Evolutionary conservation across 2,329 filamentous ascomycete genomes (phyloP).

Genomic region (Talaromyces rugulosus): DNA sequence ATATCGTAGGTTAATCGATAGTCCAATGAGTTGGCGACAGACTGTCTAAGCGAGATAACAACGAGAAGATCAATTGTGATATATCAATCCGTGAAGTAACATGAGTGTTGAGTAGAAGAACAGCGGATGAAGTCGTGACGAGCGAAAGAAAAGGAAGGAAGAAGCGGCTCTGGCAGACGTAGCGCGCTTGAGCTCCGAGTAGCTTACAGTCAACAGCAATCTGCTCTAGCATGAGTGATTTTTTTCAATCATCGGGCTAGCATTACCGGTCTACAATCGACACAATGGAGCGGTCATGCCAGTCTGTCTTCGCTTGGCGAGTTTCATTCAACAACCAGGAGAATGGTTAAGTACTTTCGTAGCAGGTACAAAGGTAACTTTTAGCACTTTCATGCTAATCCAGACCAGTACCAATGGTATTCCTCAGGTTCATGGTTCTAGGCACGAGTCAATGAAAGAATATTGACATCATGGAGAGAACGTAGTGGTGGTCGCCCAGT

Average conservation of each 20-base stretch:
- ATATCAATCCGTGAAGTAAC: background rate
- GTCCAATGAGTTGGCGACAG: background rate
- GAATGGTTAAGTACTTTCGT: too few species aligned
- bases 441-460: background rate
- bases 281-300: too few species aligned
- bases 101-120: background rate
- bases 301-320: too few species aligned
- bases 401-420: background rate
- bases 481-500: background rate
- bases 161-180: background rate
- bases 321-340: too few species aligned
- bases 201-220: background rate
- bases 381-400: background rate
- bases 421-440: background rate
- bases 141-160: background rate
- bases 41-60: background rate
- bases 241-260: too few species aligned
- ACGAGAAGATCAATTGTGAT: background rate
- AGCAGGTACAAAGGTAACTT: background rate
- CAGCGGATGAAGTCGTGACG: background rate
- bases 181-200: background rate
- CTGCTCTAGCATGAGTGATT: too few species aligned
- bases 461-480: background rate
- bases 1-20: background rate
- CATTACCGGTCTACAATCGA: too few species aligned